A percentile compares a stretch with the other conserved stretches of the same genome.
phyloP scores from a whole-genome alignment of 768 basidiomycete species.

The Lentinula lateritia region DNA sequence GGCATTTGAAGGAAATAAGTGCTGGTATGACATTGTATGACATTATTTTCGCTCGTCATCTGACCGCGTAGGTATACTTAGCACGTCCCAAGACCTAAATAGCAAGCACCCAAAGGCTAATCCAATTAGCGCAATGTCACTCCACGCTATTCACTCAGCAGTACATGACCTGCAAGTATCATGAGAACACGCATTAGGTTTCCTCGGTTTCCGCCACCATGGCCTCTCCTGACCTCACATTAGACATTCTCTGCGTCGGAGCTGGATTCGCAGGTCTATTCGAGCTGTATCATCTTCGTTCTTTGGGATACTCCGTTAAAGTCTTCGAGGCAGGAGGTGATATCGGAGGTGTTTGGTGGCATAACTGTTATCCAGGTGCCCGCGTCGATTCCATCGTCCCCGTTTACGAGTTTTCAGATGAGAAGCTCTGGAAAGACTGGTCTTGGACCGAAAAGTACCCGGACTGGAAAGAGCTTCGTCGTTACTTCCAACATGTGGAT shows the following conservation, averaged over 20 bases:
- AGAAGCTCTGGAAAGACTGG: slow-evolving; percentile 21
- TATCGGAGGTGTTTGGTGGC: slow-evolving; percentile 20
- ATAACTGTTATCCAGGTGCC: slow-evolving; percentile 22
- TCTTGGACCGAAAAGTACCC: slow-evolving; percentile 7
- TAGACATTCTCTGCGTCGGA: slow-evolving; percentile 20
- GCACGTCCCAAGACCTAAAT: no score
- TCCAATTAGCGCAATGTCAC: no score
- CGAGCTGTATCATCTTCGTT: slow-evolving; percentile 1
- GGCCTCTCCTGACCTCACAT: not conserved
- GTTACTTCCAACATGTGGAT: slow-evolving; percentile 19
- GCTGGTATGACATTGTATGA: no score
- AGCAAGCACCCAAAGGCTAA: no score
- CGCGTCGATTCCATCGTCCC: slow-evolving; percentile 22
- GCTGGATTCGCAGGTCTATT: slow-evolving; percentile 21
- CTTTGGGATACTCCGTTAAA: not conserved
- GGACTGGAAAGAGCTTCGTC: slow-evolving; percentile 14
- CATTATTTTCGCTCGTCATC: not conserved
- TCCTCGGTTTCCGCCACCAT: not conserved
- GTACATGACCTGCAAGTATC: not conserved
- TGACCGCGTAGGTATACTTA: not conserved
- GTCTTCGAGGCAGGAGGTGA: slow-evolving; percentile 12
- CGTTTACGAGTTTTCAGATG: slow-evolving; percentile 19
- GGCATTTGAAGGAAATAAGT: no score
- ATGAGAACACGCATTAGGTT: not conserved
- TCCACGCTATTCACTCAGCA: no score